Conservation (phyloP, 2,329 filamentous ascomycete species). For the Scedosporium apiospermum region DNA sequence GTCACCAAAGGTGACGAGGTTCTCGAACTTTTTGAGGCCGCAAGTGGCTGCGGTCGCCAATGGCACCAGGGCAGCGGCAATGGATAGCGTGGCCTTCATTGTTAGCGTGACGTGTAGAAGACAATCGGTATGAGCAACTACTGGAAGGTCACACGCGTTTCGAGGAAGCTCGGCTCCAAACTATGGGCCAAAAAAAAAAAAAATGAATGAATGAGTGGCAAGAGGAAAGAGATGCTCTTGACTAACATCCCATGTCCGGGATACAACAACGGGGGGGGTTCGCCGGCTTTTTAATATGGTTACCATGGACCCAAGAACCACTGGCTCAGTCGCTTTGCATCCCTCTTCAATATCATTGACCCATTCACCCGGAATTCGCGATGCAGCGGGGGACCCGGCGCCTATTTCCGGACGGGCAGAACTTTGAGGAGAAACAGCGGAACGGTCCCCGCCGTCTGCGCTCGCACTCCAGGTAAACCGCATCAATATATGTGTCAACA, state of each 20-base stretch:
- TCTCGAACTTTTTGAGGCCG: slow-evolving; percentile 34
- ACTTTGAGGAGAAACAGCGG: background rate
- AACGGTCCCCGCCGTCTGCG: background rate
- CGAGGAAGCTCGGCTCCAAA: background rate
- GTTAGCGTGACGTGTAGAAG: background rate
- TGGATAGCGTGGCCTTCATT: background rate
- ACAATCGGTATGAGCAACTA: background rate
- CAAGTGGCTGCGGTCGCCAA: background rate
- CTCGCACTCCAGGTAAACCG: background rate
- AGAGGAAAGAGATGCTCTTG: background rate
- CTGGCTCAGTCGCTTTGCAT: background rate
- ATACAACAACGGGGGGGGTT: background rate
- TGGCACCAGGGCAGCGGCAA: background rate
- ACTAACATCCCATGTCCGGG: background rate
- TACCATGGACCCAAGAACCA: background rate
- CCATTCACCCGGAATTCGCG: background rate
- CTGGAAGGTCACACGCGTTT: background rate
- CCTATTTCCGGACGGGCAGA: background rate
- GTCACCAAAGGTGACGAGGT: slow-evolving; percentile 62
- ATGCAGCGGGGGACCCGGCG: background rate
- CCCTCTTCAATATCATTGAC: background rate
- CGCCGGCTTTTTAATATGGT: background rate
- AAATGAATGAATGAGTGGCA: background rate
- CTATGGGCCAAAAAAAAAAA: background rate
- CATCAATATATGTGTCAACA: no score